Conservation (phyloP, 2,329 filamentous ascomycete species). For the Sphaerulina vaccinii region DNA sequence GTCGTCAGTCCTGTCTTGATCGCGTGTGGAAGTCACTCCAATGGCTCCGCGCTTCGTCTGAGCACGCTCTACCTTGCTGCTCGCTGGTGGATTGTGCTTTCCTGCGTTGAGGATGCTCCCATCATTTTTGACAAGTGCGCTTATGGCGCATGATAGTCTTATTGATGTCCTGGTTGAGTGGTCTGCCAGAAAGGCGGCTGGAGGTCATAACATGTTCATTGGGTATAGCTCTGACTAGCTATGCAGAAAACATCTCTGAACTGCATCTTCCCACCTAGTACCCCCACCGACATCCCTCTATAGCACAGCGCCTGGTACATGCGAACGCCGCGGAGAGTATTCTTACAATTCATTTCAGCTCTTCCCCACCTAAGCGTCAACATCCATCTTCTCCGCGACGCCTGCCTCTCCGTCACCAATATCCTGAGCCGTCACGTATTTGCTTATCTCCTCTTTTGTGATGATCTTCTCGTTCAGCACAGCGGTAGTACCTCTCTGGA, state of each 20-base stretch:
- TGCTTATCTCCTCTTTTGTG: conserved; percentile 86
- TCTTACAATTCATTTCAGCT: no score
- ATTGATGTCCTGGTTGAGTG: not conserved
- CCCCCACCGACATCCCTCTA: no score
- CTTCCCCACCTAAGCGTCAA: conserved; percentile 44
- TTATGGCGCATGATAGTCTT: not conserved
- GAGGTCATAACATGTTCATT: conserved; percentile 16
- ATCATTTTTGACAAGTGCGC: no score
- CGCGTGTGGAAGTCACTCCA: no score
- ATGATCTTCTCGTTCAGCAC: conserved; percentile 96
- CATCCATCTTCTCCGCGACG: conserved; percentile 64
- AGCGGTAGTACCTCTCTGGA: conserved; percentile 87
- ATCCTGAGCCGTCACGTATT: conserved; percentile 90
- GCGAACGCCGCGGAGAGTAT: not conserved
- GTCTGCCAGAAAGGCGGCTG: not conserved
- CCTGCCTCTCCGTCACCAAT: conserved; percentile 62
- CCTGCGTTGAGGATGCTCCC: no score
- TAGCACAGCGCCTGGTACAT: no score
- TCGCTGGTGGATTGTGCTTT: no score
- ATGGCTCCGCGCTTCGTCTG: no score
- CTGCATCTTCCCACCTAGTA: no score
- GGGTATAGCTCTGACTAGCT: conserved; percentile 3
- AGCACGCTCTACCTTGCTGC: no score
- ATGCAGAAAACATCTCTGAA: not conserved
- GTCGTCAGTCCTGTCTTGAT: no score